A percentile compares a stretch with the other conserved stretches of the same genome.
Evolutionary conservation across 2,329 filamentous ascomycete genomes (phyloP).

Genomic region (Epichloe gansuensis): DNA sequence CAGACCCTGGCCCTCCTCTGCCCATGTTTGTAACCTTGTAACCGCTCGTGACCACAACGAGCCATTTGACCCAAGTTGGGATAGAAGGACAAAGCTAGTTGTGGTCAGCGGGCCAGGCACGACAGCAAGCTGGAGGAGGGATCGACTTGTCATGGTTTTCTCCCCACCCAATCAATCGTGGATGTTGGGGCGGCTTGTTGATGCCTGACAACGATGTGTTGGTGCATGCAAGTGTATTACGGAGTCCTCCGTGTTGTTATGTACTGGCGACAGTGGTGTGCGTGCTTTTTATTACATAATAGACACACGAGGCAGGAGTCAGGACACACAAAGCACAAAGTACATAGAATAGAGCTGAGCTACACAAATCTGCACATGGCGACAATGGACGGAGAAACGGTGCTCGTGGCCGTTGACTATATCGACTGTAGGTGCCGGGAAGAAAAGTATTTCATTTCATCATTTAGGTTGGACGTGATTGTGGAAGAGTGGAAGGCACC

Average conservation of each 20-base stretch:
- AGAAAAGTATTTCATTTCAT: background rate
- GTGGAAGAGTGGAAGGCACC: no score
- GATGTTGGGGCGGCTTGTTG: background rate
- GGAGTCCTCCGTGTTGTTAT: no score
- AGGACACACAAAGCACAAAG: background rate
- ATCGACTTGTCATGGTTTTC: no score
- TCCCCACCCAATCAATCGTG: background rate
- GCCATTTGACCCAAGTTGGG: background rate
- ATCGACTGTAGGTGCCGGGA: background rate
- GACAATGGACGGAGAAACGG: background rate
- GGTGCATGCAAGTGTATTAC: background rate
- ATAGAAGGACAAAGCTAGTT: background rate
- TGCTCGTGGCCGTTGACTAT: background rate
- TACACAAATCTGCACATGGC: conserved; percentile 2
- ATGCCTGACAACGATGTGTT: conserved; percentile 2
- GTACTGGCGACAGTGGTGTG: no score
- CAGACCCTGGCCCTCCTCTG: background rate
- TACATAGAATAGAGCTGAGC: background rate
- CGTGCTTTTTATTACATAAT: no score
- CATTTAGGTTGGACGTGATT: no score
- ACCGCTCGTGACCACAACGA: no score
- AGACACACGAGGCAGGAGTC: background rate
- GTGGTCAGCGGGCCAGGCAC: no score
- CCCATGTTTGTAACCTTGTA: background rate
- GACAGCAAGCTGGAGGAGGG: background rate